Evolutionary conservation across 352 stramenopile species (phyloP).

Genomic region (Phytopythium mirpurense): DNA sequence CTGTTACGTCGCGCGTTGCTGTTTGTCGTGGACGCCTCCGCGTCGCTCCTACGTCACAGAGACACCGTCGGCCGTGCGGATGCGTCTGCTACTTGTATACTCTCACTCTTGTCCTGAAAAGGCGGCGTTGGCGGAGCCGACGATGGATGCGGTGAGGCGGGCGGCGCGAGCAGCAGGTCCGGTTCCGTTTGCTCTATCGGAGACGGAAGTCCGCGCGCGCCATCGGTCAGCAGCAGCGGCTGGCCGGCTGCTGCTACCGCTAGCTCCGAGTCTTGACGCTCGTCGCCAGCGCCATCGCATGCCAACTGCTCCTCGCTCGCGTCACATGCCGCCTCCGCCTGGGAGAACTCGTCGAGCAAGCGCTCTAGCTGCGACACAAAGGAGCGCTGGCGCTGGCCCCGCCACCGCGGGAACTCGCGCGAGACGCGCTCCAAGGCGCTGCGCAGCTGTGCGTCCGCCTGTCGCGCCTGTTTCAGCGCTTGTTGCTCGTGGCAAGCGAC

Average conservation of each 20-base stretch:
- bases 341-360: neutral
- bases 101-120: neutral
- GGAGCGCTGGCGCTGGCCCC: neutral
- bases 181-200: neutral
- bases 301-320: neutral
- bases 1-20: too few species aligned
- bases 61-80: neutral
- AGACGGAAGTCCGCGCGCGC: too few species aligned
- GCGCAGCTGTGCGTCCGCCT: neutral
- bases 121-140: too few species aligned
- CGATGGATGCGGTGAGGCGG: neutral
- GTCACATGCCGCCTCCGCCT: neutral
- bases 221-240: neutral
- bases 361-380: neutral
- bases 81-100: neutral
- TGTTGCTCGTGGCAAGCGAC: neutral
- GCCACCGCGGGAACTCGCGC: conserved; percentile 2
- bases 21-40: too few species aligned
- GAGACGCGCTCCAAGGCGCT: neutral
- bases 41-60: neutral
- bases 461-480: neutral
- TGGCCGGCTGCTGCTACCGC: neutral
- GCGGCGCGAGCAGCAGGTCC: neutral
- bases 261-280: neutral
- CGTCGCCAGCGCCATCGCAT: neutral